A percentile compares a stretch with the other conserved stretches of the same genome.
Conservation (phyloP, 1,284 basidiomycete species). For the Melampsora abietis-canadensis region DNA sequence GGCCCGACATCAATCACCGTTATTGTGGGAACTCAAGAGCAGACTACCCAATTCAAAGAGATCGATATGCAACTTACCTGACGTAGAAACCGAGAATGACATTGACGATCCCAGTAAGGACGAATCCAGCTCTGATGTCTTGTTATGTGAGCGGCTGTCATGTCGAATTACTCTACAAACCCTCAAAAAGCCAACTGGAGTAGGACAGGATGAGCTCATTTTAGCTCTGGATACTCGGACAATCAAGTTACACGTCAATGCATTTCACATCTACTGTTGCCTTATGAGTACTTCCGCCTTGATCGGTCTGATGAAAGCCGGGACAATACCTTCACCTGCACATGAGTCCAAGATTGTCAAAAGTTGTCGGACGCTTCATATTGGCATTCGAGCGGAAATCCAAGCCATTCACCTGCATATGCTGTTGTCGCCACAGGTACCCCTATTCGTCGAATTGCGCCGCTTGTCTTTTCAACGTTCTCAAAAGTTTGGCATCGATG, state of each 20-base stretch:
- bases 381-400: slow-evolving; percentile 46
- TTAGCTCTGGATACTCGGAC: slow-evolving; percentile 23
- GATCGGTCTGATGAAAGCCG: slow-evolving; percentile 52
- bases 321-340: neutral
- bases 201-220: slow-evolving; percentile 33
- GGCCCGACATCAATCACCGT: slow-evolving; percentile 20
- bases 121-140: slow-evolving; percentile 14
- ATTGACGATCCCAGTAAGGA: slow-evolving; percentile 4
- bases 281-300: slow-evolving; percentile 63
- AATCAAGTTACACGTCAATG: slow-evolving; percentile 57
- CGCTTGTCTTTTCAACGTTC: slow-evolving; percentile 43
- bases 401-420: slow-evolving; percentile 43
- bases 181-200: slow-evolving; percentile 13
- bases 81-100: neutral
- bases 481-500: slow-evolving; percentile 47
- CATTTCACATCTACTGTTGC: slow-evolving; percentile 70
- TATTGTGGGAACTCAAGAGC: slow-evolving; percentile 31
- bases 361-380: slow-evolving; percentile 9
- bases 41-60: neutral
- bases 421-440: slow-evolving; percentile 40
- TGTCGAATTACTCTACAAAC: slow-evolving; percentile 36
- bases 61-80: neutral
- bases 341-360: neutral
- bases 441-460: slow-evolving; percentile 36
- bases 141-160: slow-evolving; percentile 15